These are phyloP conservation scores for Pyricularia pennisetigena DNA, from an alignment of 2,329 filamentous ascomycete genomes.

Conservation along the genomic window DNA sequence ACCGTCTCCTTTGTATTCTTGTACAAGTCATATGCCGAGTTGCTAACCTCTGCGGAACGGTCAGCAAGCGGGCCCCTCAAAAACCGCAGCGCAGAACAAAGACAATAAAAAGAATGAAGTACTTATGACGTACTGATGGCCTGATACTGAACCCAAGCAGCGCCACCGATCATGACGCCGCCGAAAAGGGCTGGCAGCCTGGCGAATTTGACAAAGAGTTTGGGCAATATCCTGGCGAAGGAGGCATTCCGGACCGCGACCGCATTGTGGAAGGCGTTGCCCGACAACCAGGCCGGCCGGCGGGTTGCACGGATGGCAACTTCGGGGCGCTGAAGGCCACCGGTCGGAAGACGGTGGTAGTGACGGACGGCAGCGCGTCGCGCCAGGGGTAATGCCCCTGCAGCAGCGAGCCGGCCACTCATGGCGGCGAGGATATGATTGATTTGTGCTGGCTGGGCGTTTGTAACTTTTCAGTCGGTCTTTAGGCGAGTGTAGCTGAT, in stretches of 20 bases:
- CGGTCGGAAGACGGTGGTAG: conserved; percentile 55
- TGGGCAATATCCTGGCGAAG: conserved; percentile 63
- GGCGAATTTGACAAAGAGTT: conserved; percentile 80
- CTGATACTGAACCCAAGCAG: conserved; percentile 95
- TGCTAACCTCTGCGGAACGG: conserved; percentile 53
- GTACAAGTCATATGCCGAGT: conserved; percentile 67
- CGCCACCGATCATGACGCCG: conserved; percentile 72
- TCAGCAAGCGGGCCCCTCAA: not conserved
- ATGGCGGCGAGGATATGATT: conserved; percentile 29
- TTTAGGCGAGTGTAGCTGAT: not conserved
- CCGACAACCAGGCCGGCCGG: conserved; percentile 65
- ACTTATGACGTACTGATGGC: conserved; percentile 60
- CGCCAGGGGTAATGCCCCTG: conserved; percentile 58
- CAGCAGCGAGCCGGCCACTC: conserved; percentile 68
- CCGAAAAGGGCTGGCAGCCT: conserved; percentile 87
- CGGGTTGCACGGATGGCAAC: conserved; percentile 49
- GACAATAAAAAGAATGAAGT: not conserved
- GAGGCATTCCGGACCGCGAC: conserved; percentile 54
- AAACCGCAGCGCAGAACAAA: conserved; percentile 3
- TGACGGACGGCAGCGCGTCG: conserved; percentile 53
- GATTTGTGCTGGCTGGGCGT: not conserved
- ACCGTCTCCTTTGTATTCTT: conserved; percentile 64
- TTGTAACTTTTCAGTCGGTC: not conserved
- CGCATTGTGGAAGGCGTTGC: conserved; percentile 77
- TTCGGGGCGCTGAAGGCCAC: conserved; percentile 60